phyloP scores from a whole-genome alignment of 2,329 filamentous ascomycete species.

The Talaromyces sp. region DNA sequence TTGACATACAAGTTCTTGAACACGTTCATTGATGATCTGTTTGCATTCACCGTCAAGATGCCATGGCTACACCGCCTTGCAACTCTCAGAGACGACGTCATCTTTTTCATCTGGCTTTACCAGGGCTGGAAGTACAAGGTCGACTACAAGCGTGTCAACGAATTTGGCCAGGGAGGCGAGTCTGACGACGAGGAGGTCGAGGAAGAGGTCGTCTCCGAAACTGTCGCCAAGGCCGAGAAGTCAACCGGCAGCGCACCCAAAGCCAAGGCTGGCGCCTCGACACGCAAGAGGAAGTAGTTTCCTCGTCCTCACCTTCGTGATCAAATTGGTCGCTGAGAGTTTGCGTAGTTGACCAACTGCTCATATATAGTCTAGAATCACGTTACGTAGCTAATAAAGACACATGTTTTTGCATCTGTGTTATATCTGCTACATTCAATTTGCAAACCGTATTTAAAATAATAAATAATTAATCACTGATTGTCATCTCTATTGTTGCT shows the following conservation, averaged over 20 bases:
- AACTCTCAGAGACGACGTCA: conserved; percentile 89
- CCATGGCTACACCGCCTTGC: conserved; percentile 86
- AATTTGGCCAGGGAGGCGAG: conserved; percentile 98
- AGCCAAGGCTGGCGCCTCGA: conserved; percentile 26
- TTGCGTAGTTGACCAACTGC: neutral
- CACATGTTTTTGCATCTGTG: neutral
- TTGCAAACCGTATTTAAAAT: neutral
- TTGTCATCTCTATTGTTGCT: neutral
- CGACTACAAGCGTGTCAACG: conserved; percentile 89
- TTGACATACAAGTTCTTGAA: conserved; percentile 99
- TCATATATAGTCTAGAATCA: neutral
- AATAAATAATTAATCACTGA: neutral
- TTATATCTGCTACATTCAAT: neutral
- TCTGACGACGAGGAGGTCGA: conserved; percentile 60
- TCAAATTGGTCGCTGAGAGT: neutral
- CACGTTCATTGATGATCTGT: conserved; percentile 97
- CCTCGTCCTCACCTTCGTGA: neutral
- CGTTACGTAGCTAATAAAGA: neutral
- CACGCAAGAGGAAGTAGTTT: conserved; percentile 31
- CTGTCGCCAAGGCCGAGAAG: conserved; percentile 14
- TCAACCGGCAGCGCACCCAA: conserved; percentile 18
- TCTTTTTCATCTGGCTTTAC: conserved; percentile 97
- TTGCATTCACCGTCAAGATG: conserved; percentile 99
- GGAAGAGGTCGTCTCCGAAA: conserved; percentile 35
- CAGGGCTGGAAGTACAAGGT: conserved; percentile 89